A percentile compares a stretch with the other conserved stretches of the same genome.
Evolutionary conservation across 768 basidiomycete genomes (phyloP).

Genomic region (Russula olivacea): DNA sequence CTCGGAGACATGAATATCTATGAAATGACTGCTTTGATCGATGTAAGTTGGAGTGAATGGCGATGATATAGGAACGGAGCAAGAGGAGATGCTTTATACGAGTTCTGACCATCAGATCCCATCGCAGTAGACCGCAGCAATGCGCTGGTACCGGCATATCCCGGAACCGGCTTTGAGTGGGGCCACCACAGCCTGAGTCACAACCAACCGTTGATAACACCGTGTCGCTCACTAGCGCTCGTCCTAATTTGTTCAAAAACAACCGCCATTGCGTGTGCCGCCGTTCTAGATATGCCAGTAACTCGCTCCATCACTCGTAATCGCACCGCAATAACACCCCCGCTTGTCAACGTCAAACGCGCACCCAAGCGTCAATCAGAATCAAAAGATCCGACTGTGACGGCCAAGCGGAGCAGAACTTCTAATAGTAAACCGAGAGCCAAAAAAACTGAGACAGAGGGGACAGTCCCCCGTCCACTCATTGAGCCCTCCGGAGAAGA

Average conservation of each 20-base stretch:
- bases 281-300: constrained; percentile 23
- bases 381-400: neutral
- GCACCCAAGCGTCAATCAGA: constrained; percentile 7
- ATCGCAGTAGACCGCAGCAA: neutral
- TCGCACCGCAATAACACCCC: neutral
- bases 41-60: neutral
- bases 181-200: neutral
- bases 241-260: neutral
- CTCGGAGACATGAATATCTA: constrained; percentile 26
- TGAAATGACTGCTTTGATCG: neutral
- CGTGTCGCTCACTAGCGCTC: neutral
- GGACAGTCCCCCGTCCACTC: neutral
- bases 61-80: neutral
- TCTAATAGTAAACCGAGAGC: constrained; percentile 4
- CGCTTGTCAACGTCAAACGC: constrained; percentile 1
- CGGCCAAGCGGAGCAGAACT: constrained; percentile 16
- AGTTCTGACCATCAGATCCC: neutral
- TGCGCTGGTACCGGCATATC: neutral
- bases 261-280: neutral
- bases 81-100: constrained; percentile 6
- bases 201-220: neutral
- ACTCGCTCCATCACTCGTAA: constrained; percentile 28
- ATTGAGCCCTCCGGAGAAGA: constrained; percentile 6
- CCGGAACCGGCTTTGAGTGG: neutral
- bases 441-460: neutral